Conservation (phyloP, 1,284 basidiomycete genomes). For the Coriolopsis trogii region DNA sequence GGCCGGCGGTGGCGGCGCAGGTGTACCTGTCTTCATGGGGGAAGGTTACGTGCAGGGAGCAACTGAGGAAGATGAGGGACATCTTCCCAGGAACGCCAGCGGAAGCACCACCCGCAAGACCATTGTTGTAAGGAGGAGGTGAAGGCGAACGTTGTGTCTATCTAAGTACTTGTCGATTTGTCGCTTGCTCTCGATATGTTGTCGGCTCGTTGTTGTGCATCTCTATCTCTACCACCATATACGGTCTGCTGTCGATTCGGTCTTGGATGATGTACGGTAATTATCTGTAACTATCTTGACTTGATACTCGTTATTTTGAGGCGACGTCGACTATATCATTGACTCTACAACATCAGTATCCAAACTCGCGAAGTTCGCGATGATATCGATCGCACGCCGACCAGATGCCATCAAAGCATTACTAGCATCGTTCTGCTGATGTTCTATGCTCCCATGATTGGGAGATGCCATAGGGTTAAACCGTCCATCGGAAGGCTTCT, state of each 20-base stretch:
- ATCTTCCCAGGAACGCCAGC: constrained; percentile 13
- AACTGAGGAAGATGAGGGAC: constrained; percentile 25
- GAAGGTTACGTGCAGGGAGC: constrained; percentile 61
- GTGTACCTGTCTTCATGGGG: constrained; percentile 67
- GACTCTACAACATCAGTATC: too few species aligned
- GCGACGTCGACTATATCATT: too few species aligned
- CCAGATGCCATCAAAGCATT: too few species aligned
- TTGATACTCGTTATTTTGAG: not conserved
- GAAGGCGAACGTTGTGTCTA: not conserved
- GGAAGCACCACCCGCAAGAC: not conserved
- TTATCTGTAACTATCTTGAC: constrained; percentile 2
- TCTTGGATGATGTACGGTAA: constrained; percentile 1
- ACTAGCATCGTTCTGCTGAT: too few species aligned
- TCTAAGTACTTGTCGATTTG: constrained; percentile 13
- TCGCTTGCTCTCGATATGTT: constrained; percentile 23
- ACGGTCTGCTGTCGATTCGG: not conserved
- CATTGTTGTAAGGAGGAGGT: not conserved
- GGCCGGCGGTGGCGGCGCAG: constrained; percentile 74
- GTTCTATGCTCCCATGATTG: too few species aligned
- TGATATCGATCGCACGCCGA: too few species aligned
- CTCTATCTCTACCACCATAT: constrained; percentile 4
- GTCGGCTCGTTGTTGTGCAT: constrained; percentile 10
- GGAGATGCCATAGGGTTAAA: too few species aligned
- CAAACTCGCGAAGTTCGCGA: too few species aligned
- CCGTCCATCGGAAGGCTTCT: too few species aligned